Conservation (phyloP, 2,329 filamentous ascomycete genomes). For the Phaeosphaeriaceae sp. region DNA sequence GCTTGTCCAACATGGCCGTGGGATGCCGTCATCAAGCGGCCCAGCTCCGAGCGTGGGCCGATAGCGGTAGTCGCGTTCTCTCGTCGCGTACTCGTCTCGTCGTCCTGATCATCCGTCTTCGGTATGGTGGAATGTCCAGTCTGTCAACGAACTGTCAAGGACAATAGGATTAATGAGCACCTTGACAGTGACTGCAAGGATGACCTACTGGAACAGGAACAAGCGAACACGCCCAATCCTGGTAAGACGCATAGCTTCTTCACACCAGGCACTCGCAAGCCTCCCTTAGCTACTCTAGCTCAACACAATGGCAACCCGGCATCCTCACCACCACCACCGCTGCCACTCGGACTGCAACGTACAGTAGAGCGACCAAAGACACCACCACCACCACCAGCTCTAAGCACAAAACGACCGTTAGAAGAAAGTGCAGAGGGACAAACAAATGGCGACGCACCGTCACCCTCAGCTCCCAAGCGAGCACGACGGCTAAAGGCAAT, state of each 20-base stretch:
- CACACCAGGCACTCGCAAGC: constrained; percentile 57
- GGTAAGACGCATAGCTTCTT: constrained; percentile 60
- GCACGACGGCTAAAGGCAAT: constrained; percentile 64
- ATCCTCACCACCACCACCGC: constrained; percentile 25
- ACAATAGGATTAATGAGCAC: constrained; percentile 83
- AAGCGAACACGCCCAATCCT: constrained; percentile 33
- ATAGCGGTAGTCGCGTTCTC: constrained; percentile 22
- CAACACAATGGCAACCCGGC: constrained; percentile 29
- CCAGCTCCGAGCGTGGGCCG: constrained; percentile 21
- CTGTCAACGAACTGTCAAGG: constrained; percentile 74
- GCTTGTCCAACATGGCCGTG: constrained; percentile 23
- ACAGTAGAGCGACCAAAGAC: constrained; percentile 30
- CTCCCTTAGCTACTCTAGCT: constrained; percentile 3
- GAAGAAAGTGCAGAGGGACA: constrained; percentile 25
- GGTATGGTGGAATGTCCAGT: constrained; percentile 77
- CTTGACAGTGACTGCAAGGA: constrained; percentile 82
- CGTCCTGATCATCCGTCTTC: constrained; percentile 9
- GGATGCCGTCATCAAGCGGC: constrained; percentile 41
- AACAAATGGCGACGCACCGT: constrained; percentile 30
- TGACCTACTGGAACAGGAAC: constrained; percentile 64
- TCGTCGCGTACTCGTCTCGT: constrained; percentile 13
- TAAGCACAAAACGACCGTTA: constrained; percentile 32
- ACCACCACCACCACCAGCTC: constrained; percentile 28
- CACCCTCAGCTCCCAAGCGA: constrained; percentile 58
- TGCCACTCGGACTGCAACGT: too few relatives aligned